Conservation (phyloP, 2,329 filamentous ascomycete genomes). For the Aspergillus hortae region DNA sequence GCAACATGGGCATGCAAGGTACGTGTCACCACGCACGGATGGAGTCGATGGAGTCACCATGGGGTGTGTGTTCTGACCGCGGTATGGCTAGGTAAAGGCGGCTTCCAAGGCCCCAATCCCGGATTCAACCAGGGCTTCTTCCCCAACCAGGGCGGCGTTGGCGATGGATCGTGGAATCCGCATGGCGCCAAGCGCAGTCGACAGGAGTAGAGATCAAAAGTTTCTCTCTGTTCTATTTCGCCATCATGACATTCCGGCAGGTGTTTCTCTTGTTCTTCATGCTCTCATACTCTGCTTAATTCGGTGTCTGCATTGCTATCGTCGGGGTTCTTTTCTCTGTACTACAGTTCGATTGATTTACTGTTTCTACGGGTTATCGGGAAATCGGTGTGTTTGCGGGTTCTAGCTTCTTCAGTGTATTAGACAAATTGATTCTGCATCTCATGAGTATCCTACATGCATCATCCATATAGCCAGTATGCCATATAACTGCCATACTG, state of each 20-base stretch:
- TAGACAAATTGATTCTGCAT: slow-evolving; percentile 21
- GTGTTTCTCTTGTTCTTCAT: neutral
- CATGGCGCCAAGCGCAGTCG: slow-evolving; percentile 76
- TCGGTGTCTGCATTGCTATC: slow-evolving; percentile 3
- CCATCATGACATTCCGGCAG: neutral
- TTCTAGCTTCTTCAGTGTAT: slow-evolving; percentile 22
- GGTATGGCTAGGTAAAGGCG: slow-evolving; percentile 41
- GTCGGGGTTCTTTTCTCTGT: slow-evolving; percentile 11
- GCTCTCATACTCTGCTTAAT: slow-evolving; percentile 5
- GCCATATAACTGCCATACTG: too few species aligned
- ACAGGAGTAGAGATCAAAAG: slow-evolving; percentile 55
- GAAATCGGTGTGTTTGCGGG: slow-evolving; percentile 16
- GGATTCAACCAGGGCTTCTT: slow-evolving; percentile 76
- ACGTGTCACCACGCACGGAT: slow-evolving; percentile 19
- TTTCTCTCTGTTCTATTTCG: neutral
- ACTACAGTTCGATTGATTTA: slow-evolving; percentile 6
- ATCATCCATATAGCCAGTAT: too few species aligned
- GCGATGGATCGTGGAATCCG: slow-evolving; percentile 70
- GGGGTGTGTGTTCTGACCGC: slow-evolving; percentile 16
- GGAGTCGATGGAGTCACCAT: neutral
- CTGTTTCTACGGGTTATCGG: slow-evolving; percentile 13
- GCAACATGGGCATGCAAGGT: slow-evolving; percentile 50
- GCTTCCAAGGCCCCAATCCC: slow-evolving; percentile 65
- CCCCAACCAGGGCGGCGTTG: slow-evolving; percentile 44
- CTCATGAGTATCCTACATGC: too few species aligned